phyloP scores from a whole-genome alignment of 2,329 filamentous ascomycete genomes.

The Macroventuria anomochaeta region DNA sequence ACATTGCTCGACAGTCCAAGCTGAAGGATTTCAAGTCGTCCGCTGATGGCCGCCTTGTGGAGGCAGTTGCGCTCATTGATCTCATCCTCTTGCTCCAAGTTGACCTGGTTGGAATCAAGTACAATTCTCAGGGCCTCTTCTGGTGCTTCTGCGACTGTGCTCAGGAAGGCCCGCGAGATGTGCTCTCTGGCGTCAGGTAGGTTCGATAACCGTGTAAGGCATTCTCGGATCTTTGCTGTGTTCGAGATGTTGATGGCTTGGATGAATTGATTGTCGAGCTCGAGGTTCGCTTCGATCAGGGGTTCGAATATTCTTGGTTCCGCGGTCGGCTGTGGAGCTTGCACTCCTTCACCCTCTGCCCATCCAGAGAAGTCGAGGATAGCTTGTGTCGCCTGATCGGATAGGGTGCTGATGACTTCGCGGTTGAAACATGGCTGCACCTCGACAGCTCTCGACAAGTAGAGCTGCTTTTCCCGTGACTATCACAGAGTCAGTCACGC shows the following conservation, averaged over 20 bases:
- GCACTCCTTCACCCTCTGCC: constrained; percentile 94
- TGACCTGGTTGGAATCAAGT: constrained; percentile 79
- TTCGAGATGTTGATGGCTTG: constrained; percentile 88
- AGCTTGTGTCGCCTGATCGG: constrained; percentile 96
- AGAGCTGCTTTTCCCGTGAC: constrained; percentile 97
- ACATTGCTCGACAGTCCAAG: constrained; percentile 78
- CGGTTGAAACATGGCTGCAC: constrained; percentile 98
- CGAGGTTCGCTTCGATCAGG: constrained; percentile 74
- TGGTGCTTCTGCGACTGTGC: constrained; percentile 85
- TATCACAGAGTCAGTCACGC: constrained; percentile 50
- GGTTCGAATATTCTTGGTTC: constrained; percentile 43
- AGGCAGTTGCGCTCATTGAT: constrained; percentile 97
- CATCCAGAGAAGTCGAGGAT: constrained; percentile 93
- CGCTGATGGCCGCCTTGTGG: constrained; percentile 95
- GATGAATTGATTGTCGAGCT: constrained; percentile 85
- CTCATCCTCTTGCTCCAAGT: constrained; percentile 93
- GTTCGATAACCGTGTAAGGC: constrained; percentile 73
- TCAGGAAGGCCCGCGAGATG: constrained; percentile 87
- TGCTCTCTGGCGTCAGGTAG: constrained; percentile 72
- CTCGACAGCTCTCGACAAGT: constrained; percentile 93
- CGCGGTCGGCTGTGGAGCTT: constrained; percentile 57
- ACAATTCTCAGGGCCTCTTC: constrained; percentile 77
- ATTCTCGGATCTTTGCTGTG: constrained; percentile 75
- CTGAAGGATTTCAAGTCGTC: constrained; percentile 77
- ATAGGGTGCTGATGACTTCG: constrained; percentile 93